A percentile compares a stretch with the other conserved stretches of the same genome.
These are phyloP conservation scores for Pseudozyma sp. DNA, from an alignment of 1,284 basidiomycete genomes.

Conservation along the genomic window DNA sequence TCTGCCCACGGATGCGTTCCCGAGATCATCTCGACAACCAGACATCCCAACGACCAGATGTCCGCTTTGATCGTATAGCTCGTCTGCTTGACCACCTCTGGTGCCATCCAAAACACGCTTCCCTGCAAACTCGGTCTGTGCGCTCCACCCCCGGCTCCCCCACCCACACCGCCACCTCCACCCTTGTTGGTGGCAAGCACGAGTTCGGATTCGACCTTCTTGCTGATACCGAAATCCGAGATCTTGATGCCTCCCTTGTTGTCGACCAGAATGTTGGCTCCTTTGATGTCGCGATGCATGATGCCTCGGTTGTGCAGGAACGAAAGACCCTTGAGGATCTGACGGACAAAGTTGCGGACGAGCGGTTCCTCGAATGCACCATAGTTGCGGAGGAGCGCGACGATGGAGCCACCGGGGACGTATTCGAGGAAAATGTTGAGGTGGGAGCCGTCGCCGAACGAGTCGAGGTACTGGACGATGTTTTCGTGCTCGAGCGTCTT, in stretches of 20 bases:
- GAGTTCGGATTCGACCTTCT: conserved; percentile 87
- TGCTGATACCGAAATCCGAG: conserved; percentile 98
- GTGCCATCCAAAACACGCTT: conserved; percentile 86
- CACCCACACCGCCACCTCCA: conserved; percentile 12
- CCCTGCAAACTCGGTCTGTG: conserved; percentile 93
- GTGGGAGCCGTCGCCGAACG: conserved; percentile 70
- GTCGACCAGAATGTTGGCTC: conserved; percentile 96
- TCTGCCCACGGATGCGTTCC: conserved; percentile 97
- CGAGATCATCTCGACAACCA: conserved; percentile 98
- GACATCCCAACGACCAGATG: conserved; percentile 97
- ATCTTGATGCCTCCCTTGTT: conserved; percentile 99
- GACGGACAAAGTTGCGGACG: conserved; percentile 92
- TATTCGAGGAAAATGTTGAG: conserved; percentile 99
- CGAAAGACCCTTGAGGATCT: conserved; percentile 89
- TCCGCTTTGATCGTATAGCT: conserved; percentile 93
- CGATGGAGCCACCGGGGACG: conserved; percentile 96
- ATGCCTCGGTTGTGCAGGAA: conserved; percentile 95
- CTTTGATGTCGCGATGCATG: conserved; percentile 98
- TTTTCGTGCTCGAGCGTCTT: conserved; percentile 95
- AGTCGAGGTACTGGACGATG: conserved; percentile 90
- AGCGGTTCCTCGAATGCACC: conserved; percentile 96
- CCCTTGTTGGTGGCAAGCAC: conserved; percentile 41
- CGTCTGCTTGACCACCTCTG: conserved; percentile 95
- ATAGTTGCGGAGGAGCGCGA: conserved; percentile 89
- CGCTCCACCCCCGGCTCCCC: conserved; percentile 55